Evolutionary conservation across 371 early-diverging fungal species (phyloP).

Genomic region (Circinella minor): DNA sequence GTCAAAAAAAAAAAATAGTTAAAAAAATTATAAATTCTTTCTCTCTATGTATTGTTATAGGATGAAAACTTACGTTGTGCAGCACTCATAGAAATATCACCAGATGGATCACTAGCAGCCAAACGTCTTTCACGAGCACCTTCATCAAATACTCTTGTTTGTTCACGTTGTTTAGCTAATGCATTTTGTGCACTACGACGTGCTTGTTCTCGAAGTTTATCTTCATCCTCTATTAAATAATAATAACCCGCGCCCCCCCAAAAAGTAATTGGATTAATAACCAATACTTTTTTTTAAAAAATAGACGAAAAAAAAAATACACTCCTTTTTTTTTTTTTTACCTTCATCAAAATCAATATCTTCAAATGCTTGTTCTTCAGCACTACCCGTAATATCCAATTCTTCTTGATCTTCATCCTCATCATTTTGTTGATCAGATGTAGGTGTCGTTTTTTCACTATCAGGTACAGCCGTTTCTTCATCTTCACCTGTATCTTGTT

Average conservation of each 20-base stretch:
- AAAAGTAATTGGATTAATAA: no score
- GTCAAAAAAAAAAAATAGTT: neutral
- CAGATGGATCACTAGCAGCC: slow-evolving; percentile 47
- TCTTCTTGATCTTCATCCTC: slow-evolving; percentile 33
- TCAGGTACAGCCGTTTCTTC: slow-evolving; percentile 51
- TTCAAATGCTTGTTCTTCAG: slow-evolving; percentile 37
- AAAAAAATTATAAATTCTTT: neutral
- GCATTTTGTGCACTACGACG: slow-evolving; percentile 80
- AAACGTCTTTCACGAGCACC: slow-evolving; percentile 55
- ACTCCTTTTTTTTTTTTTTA: neutral
- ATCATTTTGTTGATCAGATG: slow-evolving; percentile 25
- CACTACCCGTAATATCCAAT: slow-evolving; percentile 22
- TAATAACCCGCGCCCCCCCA: neutral
- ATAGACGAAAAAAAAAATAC: neutral
- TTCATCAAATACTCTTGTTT: slow-evolving; percentile 76
- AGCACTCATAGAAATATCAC: slow-evolving; percentile 56
- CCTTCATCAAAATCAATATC: slow-evolving; percentile 68
- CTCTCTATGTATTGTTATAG: neutral
- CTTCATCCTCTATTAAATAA: slow-evolving; percentile 63
- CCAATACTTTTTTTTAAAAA: no score
- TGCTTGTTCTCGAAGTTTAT: slow-evolving; percentile 71
- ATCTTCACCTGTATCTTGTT: slow-evolving; percentile 43
- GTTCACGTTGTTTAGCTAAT: slow-evolving; percentile 73
- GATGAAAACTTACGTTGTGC: slow-evolving; percentile 45
- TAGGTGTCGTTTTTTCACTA: slow-evolving; percentile 14